Percentiles rank a stretch among this genome's conserved stretches.
Conservation (phyloP, 352 stramenopile species). For the Phytopythium delawarense region DNA sequence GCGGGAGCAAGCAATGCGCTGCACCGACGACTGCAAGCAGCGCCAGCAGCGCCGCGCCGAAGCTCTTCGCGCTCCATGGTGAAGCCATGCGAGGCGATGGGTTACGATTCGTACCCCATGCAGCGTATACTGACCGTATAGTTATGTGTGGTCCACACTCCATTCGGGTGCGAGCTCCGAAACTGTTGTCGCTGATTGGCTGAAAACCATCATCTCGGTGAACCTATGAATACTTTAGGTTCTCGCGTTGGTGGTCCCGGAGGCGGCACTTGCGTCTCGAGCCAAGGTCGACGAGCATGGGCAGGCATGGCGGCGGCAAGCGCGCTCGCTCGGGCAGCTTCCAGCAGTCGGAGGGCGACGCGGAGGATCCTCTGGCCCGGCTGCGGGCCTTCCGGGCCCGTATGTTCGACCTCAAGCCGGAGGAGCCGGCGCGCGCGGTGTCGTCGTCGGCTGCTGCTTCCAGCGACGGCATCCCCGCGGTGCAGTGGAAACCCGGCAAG, state of each 20-base stretch:
- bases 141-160: constrained; percentile 3
- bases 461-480: constrained; percentile 24
- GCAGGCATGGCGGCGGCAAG: constrained; percentile 24
- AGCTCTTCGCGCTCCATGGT: constrained; percentile 7
- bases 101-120: too few relatives aligned
- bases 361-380: constrained; percentile 32
- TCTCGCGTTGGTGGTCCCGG: too few relatives aligned
- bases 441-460: background rate
- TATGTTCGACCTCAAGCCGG: constrained; percentile 51
- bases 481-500: constrained; percentile 35
- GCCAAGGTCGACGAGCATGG: too few relatives aligned
- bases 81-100: too few relatives aligned
- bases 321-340: constrained; percentile 30
- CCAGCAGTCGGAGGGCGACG: constrained; percentile 11
- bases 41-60: background rate
- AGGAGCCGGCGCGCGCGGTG: constrained; percentile 5
- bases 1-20: background rate
- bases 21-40: constrained; percentile 5
- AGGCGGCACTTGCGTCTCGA: too few relatives aligned
- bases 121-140: too few relatives aligned
- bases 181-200: constrained; percentile 4
- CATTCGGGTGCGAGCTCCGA: too few relatives aligned
- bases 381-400: constrained; percentile 42
- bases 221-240: constrained; percentile 22
- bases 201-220: constrained; percentile 11